Evolutionary conservation across 306 rosid species (phyloP).

Genomic region (Echinosophora koreensis): DNA sequence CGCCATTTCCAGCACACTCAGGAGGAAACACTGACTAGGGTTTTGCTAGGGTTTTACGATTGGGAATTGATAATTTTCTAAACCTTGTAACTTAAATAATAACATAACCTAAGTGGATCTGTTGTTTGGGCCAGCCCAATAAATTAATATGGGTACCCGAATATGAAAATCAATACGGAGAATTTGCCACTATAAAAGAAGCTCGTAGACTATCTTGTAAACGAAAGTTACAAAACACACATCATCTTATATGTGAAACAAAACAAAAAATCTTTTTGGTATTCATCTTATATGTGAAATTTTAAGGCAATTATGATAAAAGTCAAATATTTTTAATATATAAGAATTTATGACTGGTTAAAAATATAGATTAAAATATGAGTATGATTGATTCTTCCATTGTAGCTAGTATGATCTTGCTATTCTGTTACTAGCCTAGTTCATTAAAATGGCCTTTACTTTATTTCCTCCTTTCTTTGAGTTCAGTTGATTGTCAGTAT

Average conservation of each 20-base stretch:
- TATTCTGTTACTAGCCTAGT: background rate
- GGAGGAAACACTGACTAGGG: background rate
- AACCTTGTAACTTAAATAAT: background rate
- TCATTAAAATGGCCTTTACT: background rate
- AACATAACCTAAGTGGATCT: background rate
- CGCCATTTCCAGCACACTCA: conserved; percentile 57
- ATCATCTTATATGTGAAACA: too few species aligned
- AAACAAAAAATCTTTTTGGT: too few species aligned
- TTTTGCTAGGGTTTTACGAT: conserved; percentile 53
- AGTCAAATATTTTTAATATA: too few species aligned
- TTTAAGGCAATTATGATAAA: too few species aligned
- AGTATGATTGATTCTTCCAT: background rate
- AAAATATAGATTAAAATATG: background rate
- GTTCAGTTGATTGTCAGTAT: too few species aligned
- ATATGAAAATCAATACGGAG: too few species aligned
- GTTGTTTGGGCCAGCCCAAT: conserved; percentile 7
- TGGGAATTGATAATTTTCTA: background rate
- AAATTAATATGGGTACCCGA: background rate
- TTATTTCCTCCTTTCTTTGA: too few species aligned
- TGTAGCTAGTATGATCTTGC: background rate
- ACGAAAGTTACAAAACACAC: too few species aligned
- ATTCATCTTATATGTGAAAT: too few species aligned
- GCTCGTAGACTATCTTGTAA: too few species aligned
- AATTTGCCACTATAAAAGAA: too few species aligned
- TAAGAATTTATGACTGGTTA: too few species aligned